Evolutionary conservation across 2,329 filamentous ascomycete genomes (phyloP).

Genomic region (Aspergillus costaricaensis): DNA sequence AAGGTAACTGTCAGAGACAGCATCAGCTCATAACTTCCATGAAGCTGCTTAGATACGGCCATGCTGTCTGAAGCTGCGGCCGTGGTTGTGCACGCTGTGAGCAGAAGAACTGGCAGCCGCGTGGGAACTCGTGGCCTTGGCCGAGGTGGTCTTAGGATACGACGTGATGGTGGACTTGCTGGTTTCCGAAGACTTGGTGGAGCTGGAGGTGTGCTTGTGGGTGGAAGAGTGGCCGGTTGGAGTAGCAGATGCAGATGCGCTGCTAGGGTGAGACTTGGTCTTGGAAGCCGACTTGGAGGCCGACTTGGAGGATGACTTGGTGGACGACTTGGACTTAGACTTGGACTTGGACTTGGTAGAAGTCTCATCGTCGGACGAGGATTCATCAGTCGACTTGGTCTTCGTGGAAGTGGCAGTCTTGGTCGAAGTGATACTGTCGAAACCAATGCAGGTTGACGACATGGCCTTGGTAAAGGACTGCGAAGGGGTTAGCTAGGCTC

Average conservation of each 20-base stretch:
- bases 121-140: not conserved
- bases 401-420: not conserved
- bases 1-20: not conserved
- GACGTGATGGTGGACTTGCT: not conserved
- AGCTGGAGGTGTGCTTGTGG: not conserved
- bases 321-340: not conserved
- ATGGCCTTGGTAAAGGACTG: slow-evolving; percentile 7
- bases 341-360: not conserved
- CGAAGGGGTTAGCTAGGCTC: not conserved
- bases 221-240: not conserved
- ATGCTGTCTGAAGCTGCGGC: not conserved
- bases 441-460: slow-evolving; percentile 5
- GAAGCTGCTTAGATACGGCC: not conserved
- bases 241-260: not conserved
- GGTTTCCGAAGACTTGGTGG: not conserved
- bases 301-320: not conserved
- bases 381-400: not conserved
- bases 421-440: slow-evolving; percentile 6
- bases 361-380: not conserved
- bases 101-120: not conserved
- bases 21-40: not conserved
- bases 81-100: not conserved
- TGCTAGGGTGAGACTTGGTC: slow-evolving; percentile 3
- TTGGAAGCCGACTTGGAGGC: not conserved
- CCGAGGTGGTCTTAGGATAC: not conserved